These are phyloP conservation scores for Barnettozyma sucrosica DNA, from an alignment of 805 yeast genomes.

Conservation along the genomic window DNA sequence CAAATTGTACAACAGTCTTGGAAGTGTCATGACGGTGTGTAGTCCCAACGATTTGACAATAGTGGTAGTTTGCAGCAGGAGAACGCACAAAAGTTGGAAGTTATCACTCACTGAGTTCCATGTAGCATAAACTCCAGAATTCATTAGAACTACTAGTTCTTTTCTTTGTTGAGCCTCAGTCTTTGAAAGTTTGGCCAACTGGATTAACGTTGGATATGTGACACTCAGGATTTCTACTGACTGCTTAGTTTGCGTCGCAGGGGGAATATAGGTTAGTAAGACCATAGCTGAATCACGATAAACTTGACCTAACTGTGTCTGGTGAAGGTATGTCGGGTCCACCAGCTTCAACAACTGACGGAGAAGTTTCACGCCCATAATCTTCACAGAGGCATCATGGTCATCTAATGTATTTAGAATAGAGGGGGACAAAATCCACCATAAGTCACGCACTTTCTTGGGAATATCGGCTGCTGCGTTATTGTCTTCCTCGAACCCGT, in stretches of 20 bases:
- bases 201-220: conserved; percentile 18
- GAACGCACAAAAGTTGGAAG: conserved; percentile 7
- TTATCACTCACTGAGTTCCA: conserved; percentile 20
- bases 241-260: conserved; percentile 17
- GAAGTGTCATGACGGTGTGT: conserved; percentile 11
- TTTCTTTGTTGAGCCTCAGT: background rate
- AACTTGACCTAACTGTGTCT: conserved; percentile 17
- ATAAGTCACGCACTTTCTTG: conserved; percentile 3
- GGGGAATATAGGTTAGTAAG: conserved; percentile 22
- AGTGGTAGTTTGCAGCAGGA: conserved; percentile 7
- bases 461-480: background rate
- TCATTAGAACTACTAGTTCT: conserved; percentile 14
- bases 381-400: conserved; percentile 24
- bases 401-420: conserved; percentile 25
- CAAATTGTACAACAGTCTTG: conserved; percentile 19
- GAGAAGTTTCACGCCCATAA: conserved; percentile 19
- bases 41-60: conserved; percentile 10
- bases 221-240: conserved; percentile 12
- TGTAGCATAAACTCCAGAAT: conserved; percentile 17
- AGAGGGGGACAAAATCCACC: conserved; percentile 25
- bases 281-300: conserved; percentile 21
- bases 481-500: background rate
- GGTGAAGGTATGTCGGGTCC: conserved; percentile 13
- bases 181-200: conserved; percentile 3
- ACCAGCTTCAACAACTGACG: conserved; percentile 12